Percentiles rank a stretch among this genome's conserved stretches.
phyloP scores from a whole-genome alignment of 495 filamentous ascomycete genomes.

The Trichoderma erinaceum region DNA sequence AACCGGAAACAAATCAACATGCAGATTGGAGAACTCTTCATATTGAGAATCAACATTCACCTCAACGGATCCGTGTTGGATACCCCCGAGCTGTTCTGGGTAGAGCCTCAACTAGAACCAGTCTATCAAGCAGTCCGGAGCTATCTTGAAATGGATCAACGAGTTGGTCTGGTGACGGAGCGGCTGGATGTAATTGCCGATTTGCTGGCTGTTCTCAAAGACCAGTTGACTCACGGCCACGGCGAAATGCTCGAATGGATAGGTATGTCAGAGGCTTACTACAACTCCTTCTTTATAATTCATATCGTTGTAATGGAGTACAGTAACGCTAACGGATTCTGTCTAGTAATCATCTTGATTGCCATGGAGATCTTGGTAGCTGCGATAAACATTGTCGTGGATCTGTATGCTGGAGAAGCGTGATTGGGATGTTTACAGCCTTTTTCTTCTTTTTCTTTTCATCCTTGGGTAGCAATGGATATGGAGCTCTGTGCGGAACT shows the following conservation, averaged over 20 bases:
- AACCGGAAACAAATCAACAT: slow-evolving; percentile 87
- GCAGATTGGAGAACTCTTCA: slow-evolving; percentile 97
- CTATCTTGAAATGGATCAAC: slow-evolving; percentile 96
- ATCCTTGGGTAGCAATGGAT: not conserved
- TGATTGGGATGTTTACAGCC: not conserved
- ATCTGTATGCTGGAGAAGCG: slow-evolving; percentile 62
- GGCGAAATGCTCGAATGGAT: slow-evolving; percentile 96
- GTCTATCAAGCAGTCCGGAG: slow-evolving; percentile 90
- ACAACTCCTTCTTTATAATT: slow-evolving; percentile 8
- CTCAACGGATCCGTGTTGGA: slow-evolving; percentile 96
- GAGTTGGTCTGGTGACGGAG: slow-evolving; percentile 85
- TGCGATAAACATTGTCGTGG: slow-evolving; percentile 90
- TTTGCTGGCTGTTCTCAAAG: slow-evolving; percentile 87
- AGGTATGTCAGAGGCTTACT: slow-evolving; percentile 45
- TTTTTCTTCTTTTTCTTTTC: not conserved
- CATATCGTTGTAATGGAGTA: not conserved
- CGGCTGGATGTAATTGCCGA: slow-evolving; percentile 90
- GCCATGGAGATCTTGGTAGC: slow-evolving; percentile 94
- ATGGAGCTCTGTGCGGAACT: no score
- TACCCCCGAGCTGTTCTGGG: slow-evolving; percentile 96
- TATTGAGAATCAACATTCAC: slow-evolving; percentile 94
- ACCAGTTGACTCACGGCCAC: slow-evolving; percentile 93
- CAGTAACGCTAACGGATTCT: not conserved
- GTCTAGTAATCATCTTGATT: slow-evolving; percentile 85
- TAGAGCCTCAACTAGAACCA: slow-evolving; percentile 91